Base-by-base conservation (phyloP, 2,329 filamentous ascomycete genomes). In the Aureobasidium subglaciale region DNA sequence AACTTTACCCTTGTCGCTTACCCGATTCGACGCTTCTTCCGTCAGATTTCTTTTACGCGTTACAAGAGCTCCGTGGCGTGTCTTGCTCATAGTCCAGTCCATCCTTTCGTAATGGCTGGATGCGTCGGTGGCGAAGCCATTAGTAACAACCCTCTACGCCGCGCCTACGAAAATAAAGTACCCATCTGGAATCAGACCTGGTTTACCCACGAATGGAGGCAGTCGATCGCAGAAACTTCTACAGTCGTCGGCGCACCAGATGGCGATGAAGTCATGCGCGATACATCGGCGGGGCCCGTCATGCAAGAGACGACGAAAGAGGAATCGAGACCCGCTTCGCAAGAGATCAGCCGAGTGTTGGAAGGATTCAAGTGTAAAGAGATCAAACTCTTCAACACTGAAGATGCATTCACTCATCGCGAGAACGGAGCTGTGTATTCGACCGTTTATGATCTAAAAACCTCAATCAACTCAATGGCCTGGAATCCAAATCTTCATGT, bases 151-250 rank as follows among this genome's bases (percentile, higher is more conserved):
- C 77, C 79, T 0, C 64, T 82, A 32, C 70, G 73, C 9, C 74
- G 77, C 40, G 64, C 81, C 2, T 59, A 79, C 16, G 75, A 78
- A 55, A 66, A 71, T 13, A 82, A 80, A 59, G 72, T 73, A 9
- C 68, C 71, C 8, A 73, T 76, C 10, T 81, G 73, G 70, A 73
- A 80, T 56, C 78, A 81, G 59, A 75, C 69, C 6, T 82, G 81
- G 77, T 83, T 83, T 60, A 65, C 70, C 22, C 80, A 83, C 61
- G 79, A 83, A 55, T 85, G 80, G 79, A 60, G 65, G 10, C 57
- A 61, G 22, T 30, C 7, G 13, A 10, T 9, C 18, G 22, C 24
- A 2, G 59, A 62, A 42, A 61, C 64, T 13, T 7, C 20, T n/a
- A 10, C 15, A 18, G 4, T 4, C 20, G 9, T 5, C 5, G 24